A percentile compares a stretch with the other conserved stretches of the same genome.
These are phyloP conservation scores for Tritrichomonas foetus DNA, from an alignment of 208 protist species.

Conservation along the genomic window DNA sequence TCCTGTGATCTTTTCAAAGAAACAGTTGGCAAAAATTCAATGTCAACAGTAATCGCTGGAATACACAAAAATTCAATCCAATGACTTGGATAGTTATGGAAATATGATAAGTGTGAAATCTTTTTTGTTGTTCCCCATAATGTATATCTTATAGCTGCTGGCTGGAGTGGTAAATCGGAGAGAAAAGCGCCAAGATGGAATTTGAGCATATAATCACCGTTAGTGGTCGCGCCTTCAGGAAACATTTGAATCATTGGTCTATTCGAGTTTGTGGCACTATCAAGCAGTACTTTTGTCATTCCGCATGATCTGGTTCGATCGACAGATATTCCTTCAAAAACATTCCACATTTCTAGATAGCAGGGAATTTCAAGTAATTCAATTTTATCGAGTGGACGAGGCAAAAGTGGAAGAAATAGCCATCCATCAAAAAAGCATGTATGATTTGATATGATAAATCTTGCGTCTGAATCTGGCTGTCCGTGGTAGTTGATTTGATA, in stretches of 20 bases:
- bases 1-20: neutral
- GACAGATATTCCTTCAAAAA: neutral
- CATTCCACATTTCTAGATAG: neutral
- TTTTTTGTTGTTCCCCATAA: neutral
- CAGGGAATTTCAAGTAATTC: neutral
- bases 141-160: neutral
- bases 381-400: neutral
- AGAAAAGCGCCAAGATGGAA: neutral
- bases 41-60: neutral
- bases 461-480: neutral
- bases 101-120: neutral
- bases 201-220: neutral
- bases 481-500: conserved; percentile 14
- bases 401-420: neutral
- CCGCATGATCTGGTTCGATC: neutral
- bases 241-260: neutral
- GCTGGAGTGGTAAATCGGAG: neutral
- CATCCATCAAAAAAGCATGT: conserved; percentile 23
- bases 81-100: neutral
- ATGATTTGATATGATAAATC: conserved; percentile 21
- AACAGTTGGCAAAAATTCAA: neutral
- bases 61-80: neutral
- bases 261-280: neutral
- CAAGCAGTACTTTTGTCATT: neutral
- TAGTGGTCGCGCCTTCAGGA: neutral